These are phyloP conservation scores for Noccaea caerulescens DNA, from an alignment of 345 rosid genomes.

Conservation along the genomic window DNA sequence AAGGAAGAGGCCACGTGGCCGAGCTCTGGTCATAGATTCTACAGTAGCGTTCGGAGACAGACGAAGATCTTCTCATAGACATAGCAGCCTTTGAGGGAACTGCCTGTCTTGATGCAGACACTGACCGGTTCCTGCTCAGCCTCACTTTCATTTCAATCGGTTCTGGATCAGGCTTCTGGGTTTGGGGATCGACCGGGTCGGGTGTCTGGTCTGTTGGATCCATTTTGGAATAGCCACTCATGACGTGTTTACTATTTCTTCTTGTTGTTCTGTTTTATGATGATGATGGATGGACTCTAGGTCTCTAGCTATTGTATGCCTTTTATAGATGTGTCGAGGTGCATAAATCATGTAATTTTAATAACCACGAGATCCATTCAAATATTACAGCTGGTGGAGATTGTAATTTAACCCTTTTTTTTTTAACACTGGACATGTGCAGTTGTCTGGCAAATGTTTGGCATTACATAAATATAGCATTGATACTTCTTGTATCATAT, in stretches of 20 bases:
- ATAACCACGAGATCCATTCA: slow-evolving; percentile 29
- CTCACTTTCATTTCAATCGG: slow-evolving; percentile 28
- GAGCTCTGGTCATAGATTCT: slow-evolving; percentile 78
- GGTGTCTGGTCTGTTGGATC: slow-evolving; percentile 20
- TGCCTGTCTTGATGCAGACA: slow-evolving; percentile 50
- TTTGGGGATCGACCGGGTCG: slow-evolving; percentile 26
- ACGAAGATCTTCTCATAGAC: slow-evolving; percentile 80
- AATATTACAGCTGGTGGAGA: slow-evolving; percentile 38
- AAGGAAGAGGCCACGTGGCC: slow-evolving; percentile 51
- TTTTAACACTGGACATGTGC: slow-evolving; percentile 39
- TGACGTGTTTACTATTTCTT: slow-evolving; percentile 10
- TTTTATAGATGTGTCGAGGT: slow-evolving; percentile 31
- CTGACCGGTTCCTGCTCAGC: slow-evolving; percentile 65
- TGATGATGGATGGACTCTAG: neutral
- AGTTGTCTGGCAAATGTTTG: slow-evolving; percentile 35
- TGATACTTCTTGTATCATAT: neutral
- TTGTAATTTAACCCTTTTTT: slow-evolving; percentile 21
- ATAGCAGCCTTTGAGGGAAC: slow-evolving; percentile 57
- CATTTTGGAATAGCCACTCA: slow-evolving; percentile 46
- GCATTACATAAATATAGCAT: slow-evolving; percentile 18
- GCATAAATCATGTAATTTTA: slow-evolving; percentile 30
- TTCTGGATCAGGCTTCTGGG: slow-evolving; percentile 25
- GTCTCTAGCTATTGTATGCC: neutral
- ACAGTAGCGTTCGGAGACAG: slow-evolving; percentile 77
- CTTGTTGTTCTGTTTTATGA: neutral